These are phyloP conservation scores for Cystoderma amianthinum DNA, from an alignment of 768 basidiomycete species.

Conservation along the genomic window DNA sequence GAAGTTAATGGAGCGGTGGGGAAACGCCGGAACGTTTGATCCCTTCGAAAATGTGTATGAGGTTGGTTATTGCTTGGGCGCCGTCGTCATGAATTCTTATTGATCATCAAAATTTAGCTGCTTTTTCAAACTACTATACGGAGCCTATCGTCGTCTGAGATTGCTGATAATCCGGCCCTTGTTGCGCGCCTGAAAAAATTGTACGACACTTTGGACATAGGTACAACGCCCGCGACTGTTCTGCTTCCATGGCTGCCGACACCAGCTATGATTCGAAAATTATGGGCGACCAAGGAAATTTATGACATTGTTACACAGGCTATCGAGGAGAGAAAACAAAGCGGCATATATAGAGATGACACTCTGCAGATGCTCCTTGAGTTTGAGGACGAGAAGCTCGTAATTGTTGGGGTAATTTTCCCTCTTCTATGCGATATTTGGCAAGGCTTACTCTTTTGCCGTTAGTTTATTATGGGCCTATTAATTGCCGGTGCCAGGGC, in stretches of 20 bases:
- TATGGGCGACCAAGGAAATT: conserved; percentile 69
- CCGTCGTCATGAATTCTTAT: too few species aligned
- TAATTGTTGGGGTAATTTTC: conserved; percentile 68
- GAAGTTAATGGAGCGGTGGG: conserved; percentile 59
- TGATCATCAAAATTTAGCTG: too few species aligned
- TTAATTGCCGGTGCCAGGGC: conserved; percentile 77
- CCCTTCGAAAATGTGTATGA: conserved; percentile 69
- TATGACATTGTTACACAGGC: conserved; percentile 60
- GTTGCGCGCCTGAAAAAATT: conserved; percentile 58
- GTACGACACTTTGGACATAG: conserved; percentile 63
- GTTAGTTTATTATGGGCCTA: conserved; percentile 75
- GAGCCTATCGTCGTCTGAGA: conserved; percentile 59
- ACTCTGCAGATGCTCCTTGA: conserved; percentile 73
- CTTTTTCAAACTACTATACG: conserved; percentile 71
- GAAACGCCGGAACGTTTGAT: conserved; percentile 55
- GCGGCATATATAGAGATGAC: conserved; percentile 53
- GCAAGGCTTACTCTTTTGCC: conserved; percentile 11
- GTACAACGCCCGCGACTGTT: conserved; percentile 67
- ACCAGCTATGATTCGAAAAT: conserved; percentile 63
- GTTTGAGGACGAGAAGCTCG: conserved; percentile 56
- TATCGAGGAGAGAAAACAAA: conserved; percentile 49
- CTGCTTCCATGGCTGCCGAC: conserved; percentile 74
- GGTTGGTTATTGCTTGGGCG: too few species aligned
- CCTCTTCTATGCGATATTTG: conserved; percentile 4
- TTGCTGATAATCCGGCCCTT: conserved; percentile 55